Conservation (phyloP, 768 basidiomycete genomes). For the Coprinopsis strossmayeri region DNA sequence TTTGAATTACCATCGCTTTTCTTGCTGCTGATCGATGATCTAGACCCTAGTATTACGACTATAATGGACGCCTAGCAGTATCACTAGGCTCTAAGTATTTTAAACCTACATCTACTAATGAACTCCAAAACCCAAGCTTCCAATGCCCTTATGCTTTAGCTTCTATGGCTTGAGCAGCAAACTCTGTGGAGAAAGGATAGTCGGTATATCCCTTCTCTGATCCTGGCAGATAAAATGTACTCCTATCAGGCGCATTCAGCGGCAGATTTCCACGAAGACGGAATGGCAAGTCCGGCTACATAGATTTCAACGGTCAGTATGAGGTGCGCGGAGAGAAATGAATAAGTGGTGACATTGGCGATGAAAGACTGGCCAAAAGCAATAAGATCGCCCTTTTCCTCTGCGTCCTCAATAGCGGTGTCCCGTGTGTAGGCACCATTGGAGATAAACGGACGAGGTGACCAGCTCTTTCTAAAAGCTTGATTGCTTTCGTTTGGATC, state of each 20-base stretch:
- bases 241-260: constrained; percentile 25
- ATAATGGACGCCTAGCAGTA: no score
- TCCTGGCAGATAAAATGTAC: constrained; percentile 32
- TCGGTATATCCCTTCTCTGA: constrained; percentile 24
- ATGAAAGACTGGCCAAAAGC: constrained; percentile 27
- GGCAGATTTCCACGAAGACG: constrained; percentile 10
- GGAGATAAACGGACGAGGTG: constrained; percentile 29
- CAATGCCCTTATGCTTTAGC: no score
- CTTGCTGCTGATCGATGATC: no score
- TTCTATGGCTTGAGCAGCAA: no score
- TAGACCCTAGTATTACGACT: no score
- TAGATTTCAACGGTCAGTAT: not conserved
- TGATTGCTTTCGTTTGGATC: constrained; percentile 22
- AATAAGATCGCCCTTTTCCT: constrained; percentile 19
- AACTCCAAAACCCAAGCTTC: no score
- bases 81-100: no score
- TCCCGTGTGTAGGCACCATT: constrained; percentile 40
- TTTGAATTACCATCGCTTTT: no score
- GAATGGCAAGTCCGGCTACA: constrained; percentile 12
- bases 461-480: constrained; percentile 42
- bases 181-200: constrained; percentile 20
- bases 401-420: constrained; percentile 27
- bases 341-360: no score
- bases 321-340: constrained; percentile 25
- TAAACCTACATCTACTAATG: no score